Percentiles rank a stretch among this genome's conserved stretches.
phyloP scores from a whole-genome alignment of 257 asterid genomes.

The Lycium ferocissimum region DNA sequence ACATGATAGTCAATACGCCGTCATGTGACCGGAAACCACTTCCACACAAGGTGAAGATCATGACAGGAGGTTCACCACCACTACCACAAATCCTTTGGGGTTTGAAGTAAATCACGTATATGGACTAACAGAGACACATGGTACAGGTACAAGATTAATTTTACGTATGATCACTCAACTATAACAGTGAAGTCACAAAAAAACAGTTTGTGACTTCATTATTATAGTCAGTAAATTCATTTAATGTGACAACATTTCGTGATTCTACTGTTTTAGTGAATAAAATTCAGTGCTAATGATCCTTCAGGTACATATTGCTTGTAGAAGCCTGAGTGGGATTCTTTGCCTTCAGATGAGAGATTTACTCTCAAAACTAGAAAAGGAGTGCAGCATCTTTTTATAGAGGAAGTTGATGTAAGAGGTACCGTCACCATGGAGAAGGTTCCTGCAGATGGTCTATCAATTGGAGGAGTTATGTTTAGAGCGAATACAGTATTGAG shows the following conservation, averaged over 20 bases:
- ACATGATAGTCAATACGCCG: background rate
- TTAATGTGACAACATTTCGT: background rate
- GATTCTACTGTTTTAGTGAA: background rate
- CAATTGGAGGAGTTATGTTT: slow-evolving; percentile 19
- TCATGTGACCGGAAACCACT: background rate
- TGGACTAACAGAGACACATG: slow-evolving; percentile 24
- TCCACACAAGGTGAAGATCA: slow-evolving; percentile 8
- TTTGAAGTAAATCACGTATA: background rate
- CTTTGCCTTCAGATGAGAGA: slow-evolving; percentile 26
- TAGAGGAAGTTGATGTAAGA: slow-evolving; percentile 28
- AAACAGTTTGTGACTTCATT: background rate
- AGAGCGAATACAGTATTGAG: slow-evolving; percentile 22
- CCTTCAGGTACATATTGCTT: slow-evolving; percentile 21
- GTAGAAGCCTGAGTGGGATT: slow-evolving; percentile 28
- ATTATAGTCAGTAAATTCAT: too few relatives aligned
- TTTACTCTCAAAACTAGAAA: slow-evolving; percentile 2
- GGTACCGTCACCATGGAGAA: slow-evolving; percentile 12
- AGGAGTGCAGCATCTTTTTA: slow-evolving; percentile 21
- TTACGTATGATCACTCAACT: background rate
- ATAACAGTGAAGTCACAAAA: background rate
- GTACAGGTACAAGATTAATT: background rate
- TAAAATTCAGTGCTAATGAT: background rate
- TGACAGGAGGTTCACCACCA: slow-evolving; percentile 22
- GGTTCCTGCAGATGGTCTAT: slow-evolving; percentile 1
- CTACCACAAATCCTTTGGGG: slow-evolving; percentile 22